Base-by-base conservation (phyloP, 2,329 filamentous ascomycete species). In the Capronia epimyces region DNA sequence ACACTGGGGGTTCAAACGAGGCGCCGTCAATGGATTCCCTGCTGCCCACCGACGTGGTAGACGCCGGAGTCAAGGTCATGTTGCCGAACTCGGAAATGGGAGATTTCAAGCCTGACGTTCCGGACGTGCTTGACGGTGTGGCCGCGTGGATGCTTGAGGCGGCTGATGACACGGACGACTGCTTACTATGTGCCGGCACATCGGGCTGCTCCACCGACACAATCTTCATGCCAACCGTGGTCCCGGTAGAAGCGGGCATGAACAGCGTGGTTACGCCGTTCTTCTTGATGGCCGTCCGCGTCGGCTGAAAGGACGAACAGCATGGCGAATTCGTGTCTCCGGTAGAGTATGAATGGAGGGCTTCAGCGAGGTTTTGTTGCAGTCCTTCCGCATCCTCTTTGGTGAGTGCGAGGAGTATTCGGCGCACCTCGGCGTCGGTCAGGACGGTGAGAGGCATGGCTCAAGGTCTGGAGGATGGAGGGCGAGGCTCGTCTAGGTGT, bases 261-360 rank as follows among this genome's bases (percentile, higher is more conserved):
- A 85, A 83, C 8, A 86, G 69, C 2, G 80, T 84, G 1, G 78
- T 81, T 25, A 76, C 75, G 2, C 81, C 81, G 72, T 82, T 76
- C 45, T 75, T 76, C 46, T 78, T 79, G 46, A 86, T 74, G 1
- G 76, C 71, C 1, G 80, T 83, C 34, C 81, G 73, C 50, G 77
- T 74, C 1, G 82, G 82, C 54, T 86, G 83, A 55, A 79, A 82
- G 8, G 74, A 72, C 1, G 79, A 76, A 47, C 75, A 78, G 59
- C 78, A 83, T 29, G 76, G 76, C 29, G 78, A 70, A 31, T 77
- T 74, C 49, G 83, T 80, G 20, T 74, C 77, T 2, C 78, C 76
- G 12, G 80, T 82, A 0, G 81, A 84, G 62, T 85, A 86, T 62
- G 81, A 79, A 60, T 81, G 79, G 3, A 85, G 69, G 0, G 80